These are phyloP conservation scores for Erodium maritimum DNA, from an alignment of 345 rosid species.

Conservation along the genomic window DNA sequence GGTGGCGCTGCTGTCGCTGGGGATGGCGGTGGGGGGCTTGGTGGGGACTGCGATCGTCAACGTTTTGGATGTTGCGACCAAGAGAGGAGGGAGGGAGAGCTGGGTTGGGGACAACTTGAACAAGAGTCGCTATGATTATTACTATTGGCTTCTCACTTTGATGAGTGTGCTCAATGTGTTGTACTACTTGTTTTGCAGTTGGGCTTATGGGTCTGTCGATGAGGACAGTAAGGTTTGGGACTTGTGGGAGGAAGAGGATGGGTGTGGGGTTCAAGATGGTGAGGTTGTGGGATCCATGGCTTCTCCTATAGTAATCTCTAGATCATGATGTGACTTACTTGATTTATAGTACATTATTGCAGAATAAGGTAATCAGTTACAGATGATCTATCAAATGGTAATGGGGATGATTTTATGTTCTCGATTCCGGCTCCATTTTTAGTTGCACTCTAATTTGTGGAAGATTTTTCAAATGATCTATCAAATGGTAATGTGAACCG, in stretches of 20 bases:
- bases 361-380: too few species aligned
- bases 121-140: conserved; percentile 44
- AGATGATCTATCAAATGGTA: too few species aligned
- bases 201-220: conserved; percentile 32
- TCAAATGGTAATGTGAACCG: too few species aligned
- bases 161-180: conserved; percentile 27
- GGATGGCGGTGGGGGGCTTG: conserved; percentile 23
- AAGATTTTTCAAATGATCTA: too few species aligned
- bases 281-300: neutral
- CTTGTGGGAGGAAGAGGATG: neutral
- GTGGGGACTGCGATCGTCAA: conserved; percentile 28
- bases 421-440: too few species aligned
- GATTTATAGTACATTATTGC: too few species aligned
- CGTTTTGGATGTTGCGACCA: conserved; percentile 17
- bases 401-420: too few species aligned
- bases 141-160: conserved; percentile 31
- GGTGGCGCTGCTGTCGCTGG: conserved; percentile 17
- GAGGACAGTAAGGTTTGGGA: conserved; percentile 18
- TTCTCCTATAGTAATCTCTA: neutral
- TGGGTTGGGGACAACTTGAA: conserved; percentile 42
- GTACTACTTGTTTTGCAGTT: conserved; percentile 26
- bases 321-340: neutral
- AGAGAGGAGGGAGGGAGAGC: conserved; percentile 18
- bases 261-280: neutral
- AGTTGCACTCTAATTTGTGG: too few species aligned